Evolutionary conservation across 768 basidiomycete genomes (phyloP).

Genomic region (Serendipita sp.): DNA sequence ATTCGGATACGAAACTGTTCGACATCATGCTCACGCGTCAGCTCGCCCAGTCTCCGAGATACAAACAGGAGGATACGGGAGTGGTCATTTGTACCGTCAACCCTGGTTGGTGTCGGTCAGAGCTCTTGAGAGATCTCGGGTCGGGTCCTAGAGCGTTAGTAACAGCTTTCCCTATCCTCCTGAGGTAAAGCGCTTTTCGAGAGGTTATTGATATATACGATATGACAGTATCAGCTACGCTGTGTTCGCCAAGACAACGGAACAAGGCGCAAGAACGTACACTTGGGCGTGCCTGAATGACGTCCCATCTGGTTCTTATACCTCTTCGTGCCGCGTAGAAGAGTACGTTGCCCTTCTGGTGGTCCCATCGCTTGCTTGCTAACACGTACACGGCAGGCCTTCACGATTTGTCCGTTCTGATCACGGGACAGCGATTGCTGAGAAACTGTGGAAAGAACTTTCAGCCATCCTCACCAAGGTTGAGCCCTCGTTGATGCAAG

Average conservation of each 20-base stretch:
- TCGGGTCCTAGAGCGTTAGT: neutral
- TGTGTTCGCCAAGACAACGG: neutral
- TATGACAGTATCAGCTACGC: neutral
- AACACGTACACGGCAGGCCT: too few species aligned
- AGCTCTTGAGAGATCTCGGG: neutral
- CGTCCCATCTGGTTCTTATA: too few species aligned
- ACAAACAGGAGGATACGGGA: neutral
- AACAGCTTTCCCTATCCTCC: neutral
- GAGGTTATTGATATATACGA: neutral
- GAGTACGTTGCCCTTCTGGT: too few species aligned
- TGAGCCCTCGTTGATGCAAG: too few species aligned
- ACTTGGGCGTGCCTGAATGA: too few species aligned
- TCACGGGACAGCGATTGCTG: too few species aligned
- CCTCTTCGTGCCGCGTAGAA: too few species aligned
- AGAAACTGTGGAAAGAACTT: too few species aligned
- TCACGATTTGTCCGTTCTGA: too few species aligned
- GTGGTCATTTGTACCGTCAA: constrained; percentile 6
- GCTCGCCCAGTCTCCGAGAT: neutral
- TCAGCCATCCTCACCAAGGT: too few species aligned
- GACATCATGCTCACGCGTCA: neutral
- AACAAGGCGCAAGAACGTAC: too few species aligned
- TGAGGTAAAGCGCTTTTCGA: neutral
- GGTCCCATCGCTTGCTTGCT: too few species aligned
- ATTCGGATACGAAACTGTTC: neutral
- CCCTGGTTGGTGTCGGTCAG: constrained; percentile 8